These are phyloP conservation scores for Penicillium fuscoglaucum DNA, from an alignment of 2,329 filamentous ascomycete genomes.

Conservation along the genomic window DNA sequence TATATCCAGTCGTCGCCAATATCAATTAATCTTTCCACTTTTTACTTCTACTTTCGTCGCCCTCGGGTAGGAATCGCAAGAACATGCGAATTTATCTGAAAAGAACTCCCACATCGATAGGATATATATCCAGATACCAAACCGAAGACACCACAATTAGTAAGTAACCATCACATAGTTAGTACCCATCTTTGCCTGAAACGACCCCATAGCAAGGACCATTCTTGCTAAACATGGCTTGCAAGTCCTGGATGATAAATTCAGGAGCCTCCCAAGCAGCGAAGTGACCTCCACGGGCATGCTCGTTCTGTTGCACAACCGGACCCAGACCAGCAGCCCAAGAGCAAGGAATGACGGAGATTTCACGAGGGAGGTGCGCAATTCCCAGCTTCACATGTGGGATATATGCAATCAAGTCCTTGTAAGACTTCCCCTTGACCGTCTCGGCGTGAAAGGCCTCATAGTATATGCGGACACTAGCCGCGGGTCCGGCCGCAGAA, in stretches of 20 bases:
- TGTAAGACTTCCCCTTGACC: conserved; percentile 11
- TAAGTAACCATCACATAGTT: neutral
- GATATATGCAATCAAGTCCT: conserved; percentile 14
- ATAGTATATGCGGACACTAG: conserved; percentile 71
- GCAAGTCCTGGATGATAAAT: conserved; percentile 18
- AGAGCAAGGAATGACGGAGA: conserved; percentile 19
- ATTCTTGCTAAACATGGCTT: conserved; percentile 16
- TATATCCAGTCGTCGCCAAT: neutral
- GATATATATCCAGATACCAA: neutral
- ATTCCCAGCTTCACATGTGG: conserved; percentile 22
- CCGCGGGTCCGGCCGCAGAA: conserved; percentile 66
- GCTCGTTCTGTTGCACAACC: conserved; percentile 20
- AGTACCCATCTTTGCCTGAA: conserved; percentile 13
- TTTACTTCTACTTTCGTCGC: neutral
- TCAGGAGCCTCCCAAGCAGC: conserved; percentile 25
- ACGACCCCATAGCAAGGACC: conserved; percentile 20
- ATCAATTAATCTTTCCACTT: neutral
- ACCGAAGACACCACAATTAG: neutral
- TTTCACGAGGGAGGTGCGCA: conserved; percentile 23
- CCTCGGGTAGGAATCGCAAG: neutral
- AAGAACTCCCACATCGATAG: too few species aligned
- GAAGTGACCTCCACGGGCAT: conserved; percentile 24
- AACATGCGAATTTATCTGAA: too few species aligned
- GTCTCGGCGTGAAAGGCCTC: conserved; percentile 47
- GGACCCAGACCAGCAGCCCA: conserved; percentile 23